Conservation (phyloP, 495 filamentous ascomycete species). For the Apiosordaria backusii region DNA sequence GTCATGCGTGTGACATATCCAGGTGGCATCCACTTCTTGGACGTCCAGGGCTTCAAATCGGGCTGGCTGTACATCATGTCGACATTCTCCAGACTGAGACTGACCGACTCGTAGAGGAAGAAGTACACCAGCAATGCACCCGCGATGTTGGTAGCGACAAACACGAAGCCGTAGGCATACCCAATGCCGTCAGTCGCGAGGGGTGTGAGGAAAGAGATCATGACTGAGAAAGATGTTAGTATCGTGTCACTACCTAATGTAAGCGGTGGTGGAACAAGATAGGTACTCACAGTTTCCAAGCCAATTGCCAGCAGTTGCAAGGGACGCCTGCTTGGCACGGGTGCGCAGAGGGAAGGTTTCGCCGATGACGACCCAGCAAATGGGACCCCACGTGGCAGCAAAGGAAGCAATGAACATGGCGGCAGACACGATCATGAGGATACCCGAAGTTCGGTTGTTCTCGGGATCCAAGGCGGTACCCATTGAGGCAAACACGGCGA, state of each 20-base stretch:
- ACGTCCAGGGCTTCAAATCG: constrained; percentile 64
- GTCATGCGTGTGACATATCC: constrained; percentile 33
- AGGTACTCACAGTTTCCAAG: constrained; percentile 58
- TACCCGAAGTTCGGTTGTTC: constrained; percentile 52
- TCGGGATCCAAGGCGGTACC: constrained; percentile 46
- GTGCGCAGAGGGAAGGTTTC: constrained; percentile 75
- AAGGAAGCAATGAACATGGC: constrained; percentile 62
- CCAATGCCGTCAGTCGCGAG: constrained; percentile 66
- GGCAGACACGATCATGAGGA: constrained; percentile 71
- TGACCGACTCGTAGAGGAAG: constrained; percentile 70
- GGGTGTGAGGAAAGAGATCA: constrained; percentile 81
- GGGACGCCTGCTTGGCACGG: constrained; percentile 64
- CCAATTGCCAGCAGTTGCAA: constrained; percentile 77
- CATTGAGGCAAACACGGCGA: constrained; percentile 65
- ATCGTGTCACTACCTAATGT: not conserved
- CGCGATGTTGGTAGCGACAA: constrained; percentile 64
- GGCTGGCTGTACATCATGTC: constrained; percentile 68
- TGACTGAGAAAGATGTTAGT: constrained; percentile 34
- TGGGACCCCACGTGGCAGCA: constrained; percentile 75
- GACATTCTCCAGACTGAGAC: constrained; percentile 67
- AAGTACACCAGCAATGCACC: constrained; percentile 69
- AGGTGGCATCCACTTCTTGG: constrained; percentile 55
- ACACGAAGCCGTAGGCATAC: constrained; percentile 77
- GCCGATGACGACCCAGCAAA: constrained; percentile 70
- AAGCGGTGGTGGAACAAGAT: too few relatives aligned